Evolutionary conservation across 73 alveolate species (phyloP), one percentile per base, ranked within the genome.

Genomic region (Stentor roeselii): DNA sequence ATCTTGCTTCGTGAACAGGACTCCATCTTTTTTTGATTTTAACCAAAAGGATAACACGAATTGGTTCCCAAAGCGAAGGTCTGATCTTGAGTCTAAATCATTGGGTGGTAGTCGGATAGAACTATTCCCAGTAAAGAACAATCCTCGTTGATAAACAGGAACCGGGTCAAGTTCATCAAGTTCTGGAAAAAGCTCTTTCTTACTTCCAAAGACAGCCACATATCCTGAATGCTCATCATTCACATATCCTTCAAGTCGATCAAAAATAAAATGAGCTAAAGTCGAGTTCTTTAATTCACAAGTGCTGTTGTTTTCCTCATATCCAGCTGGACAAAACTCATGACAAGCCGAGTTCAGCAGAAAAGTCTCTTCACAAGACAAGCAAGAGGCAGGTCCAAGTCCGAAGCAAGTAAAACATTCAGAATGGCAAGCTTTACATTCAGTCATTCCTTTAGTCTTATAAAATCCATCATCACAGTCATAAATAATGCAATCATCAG

Each of bases 281-380:
- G 37, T 14, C 21, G 21, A 15, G 14, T n/a, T 67, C 27, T 21
- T 30, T 21, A 67, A 32, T n/a, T n/a, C 34, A 32, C 80, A 67
- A 21, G 50, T 21, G 41, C 0, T 67, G 0, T 15, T 0, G 0
- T n/a, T 11, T 21, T 36, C 11, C 27, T 32, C 37, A 32, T 67
- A 67, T n/a, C 80, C 80, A 30, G 37, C 27, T 2, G 80, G 80
- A 67, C 80, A 67, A 67, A 67, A 67, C 1, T 27, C 14, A 67
- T 21, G 41, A 2, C 80, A 67, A 0, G 37, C 41, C 1, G 21
- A 27, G 21, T 21, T 11, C 21, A 67, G 1, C 37, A 67, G n/a
- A 67, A 30, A 32, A 67, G 80, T 15, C 41, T n/a, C n/a, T 0
- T 0, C 41, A 67, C 80, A 67, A 67, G 50, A 30, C 27, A 40